A percentile compares a stretch with the other conserved stretches of the same genome.
Conservation (phyloP, 345 rosid genomes). For the Psidium friedrichsthalianum region DNA sequence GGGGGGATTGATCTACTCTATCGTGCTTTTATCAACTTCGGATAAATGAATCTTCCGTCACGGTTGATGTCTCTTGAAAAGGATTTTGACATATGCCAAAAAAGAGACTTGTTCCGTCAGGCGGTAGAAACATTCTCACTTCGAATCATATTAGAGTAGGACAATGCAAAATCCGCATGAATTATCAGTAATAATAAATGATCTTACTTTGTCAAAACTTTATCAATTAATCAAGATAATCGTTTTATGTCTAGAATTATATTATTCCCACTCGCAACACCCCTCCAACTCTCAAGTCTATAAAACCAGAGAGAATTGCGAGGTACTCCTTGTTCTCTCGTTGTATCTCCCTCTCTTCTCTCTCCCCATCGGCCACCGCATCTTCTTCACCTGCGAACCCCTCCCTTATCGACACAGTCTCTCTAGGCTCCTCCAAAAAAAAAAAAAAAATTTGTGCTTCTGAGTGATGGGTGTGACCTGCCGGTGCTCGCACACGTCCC, state of each 20-base stretch:
- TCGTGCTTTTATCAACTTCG: neutral
- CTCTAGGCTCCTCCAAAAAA: neutral
- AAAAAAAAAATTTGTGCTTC: neutral
- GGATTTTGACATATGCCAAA: neutral
- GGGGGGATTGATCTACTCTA: too few relatives aligned
- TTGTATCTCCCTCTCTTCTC: neutral
- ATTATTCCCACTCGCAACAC: neutral
- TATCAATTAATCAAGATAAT: neutral
- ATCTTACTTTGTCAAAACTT: neutral
- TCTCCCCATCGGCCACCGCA: neutral
- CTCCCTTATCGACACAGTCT: neutral
- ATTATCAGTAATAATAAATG: neutral
- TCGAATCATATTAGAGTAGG: neutral
- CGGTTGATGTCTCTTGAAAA: neutral
- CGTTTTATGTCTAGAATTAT: neutral
- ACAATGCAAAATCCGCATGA: neutral
- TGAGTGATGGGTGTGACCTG: conserved; percentile 63
- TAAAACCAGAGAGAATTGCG: neutral
- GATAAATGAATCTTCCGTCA: neutral
- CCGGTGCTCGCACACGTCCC: conserved; percentile 59
- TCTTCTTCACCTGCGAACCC: neutral
- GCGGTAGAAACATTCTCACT: neutral
- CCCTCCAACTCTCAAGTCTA: neutral
- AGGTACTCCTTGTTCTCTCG: neutral
- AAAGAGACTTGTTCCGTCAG: neutral